Base-by-base conservation (phyloP, 345 rosid genomes). In the Lepidium aucheri region DNA sequence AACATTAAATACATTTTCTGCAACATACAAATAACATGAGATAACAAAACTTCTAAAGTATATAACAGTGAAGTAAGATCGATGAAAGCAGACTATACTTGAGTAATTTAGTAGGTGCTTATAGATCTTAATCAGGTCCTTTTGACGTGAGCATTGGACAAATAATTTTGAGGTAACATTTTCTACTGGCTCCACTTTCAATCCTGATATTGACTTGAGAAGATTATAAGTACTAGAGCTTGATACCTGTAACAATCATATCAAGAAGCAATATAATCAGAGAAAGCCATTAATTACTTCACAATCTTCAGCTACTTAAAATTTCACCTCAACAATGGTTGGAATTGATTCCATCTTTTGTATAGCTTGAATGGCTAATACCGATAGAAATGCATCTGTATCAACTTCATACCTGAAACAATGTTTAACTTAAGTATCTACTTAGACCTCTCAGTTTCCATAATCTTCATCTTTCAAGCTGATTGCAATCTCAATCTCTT, bases 101-200 rank as follows among this genome's bases (percentile, higher is more conserved):
- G 73, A 84, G 80, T 88, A 88, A 77, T 93, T 86, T 63, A 93
- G 98, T 79, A 93, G 74, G 84, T 93, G 98, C 56, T 83, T 80
- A 79, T 93, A 93, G 70, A 93, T 93, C 84, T 90, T 93, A 79
- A 90, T 84, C 55, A 93, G 96, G 22, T 89, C 89, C 60, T 84
- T 81, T 74, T 93, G 98, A 60, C 98, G 91, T 72, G 96, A 93
- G 75, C 98, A 93, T 60, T 93, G 98, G 68, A 93, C 98, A 76
- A 93, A 86, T 69, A 93, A 86, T 77, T 93, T 93, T 72, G 98
- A 90, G 28, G 97, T 80, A 43, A 81, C 86, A 60, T 80, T 90
- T 77, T 93, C 98, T 49, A 93, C 92, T 9, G 98, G 96, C 74
- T 80, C 96, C 54, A 93, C 88, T 79, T 86, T 90, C 83, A 93